Conservation (phyloP, 2,329 filamentous ascomycete genomes). For the Trichophyton mentagrophytes region DNA sequence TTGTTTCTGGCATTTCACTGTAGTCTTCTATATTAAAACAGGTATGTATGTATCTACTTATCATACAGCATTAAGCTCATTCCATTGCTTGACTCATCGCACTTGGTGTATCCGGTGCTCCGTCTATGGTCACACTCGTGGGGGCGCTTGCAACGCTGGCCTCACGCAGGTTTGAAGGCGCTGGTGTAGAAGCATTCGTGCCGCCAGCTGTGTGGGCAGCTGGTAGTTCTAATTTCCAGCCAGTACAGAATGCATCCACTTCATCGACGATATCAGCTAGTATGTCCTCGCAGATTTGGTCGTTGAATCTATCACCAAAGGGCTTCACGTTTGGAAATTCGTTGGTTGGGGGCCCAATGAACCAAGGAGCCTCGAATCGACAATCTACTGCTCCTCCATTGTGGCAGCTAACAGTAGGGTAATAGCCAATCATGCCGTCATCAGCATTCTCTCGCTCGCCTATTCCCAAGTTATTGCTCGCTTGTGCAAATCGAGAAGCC, state of each 20-base stretch:
- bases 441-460: conserved; percentile 78
- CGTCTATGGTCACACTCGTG: background rate
- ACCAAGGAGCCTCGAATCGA: conserved; percentile 90
- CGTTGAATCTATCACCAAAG: conserved; percentile 67
- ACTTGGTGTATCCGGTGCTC: background rate
- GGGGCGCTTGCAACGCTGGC: background rate
- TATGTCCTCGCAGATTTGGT: conserved; percentile 90
- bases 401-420: conserved; percentile 85
- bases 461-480: conserved; percentile 35
- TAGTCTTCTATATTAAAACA: background rate
- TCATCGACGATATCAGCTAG: conserved; percentile 91
- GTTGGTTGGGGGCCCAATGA: conserved; percentile 55
- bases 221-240: background rate
- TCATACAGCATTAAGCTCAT: background rate
- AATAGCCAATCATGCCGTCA: conserved; percentile 91
- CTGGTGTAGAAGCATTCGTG: conserved; percentile 5
- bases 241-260: conserved; percentile 58
- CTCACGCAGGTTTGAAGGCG: background rate
- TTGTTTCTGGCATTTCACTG: background rate
- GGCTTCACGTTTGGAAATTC: conserved; percentile 20
- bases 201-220: background rate
- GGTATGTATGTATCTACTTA: background rate
- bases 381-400: conserved; percentile 80
- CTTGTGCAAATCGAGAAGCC: conserved; percentile 48
- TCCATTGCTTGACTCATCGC: background rate